Evolutionary conservation across 345 rosid genomes (phyloP).

Genomic region (Boechera retrofracta): DNA sequence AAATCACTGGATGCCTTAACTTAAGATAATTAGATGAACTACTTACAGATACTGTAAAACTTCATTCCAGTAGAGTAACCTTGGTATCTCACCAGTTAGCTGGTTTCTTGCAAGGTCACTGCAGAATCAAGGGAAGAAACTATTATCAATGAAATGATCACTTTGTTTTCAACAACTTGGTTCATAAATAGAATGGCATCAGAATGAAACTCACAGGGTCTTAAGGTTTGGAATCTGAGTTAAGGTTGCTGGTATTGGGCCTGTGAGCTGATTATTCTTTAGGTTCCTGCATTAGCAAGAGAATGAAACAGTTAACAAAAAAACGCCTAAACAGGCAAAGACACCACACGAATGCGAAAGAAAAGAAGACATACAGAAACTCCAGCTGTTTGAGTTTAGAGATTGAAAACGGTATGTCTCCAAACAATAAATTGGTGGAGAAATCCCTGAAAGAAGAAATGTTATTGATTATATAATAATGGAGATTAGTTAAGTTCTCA

Average conservation of each 20-base stretch:
- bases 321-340: background rate
- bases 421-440: conserved; percentile 67
- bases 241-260: conserved; percentile 91
- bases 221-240: conserved; percentile 90
- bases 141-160: background rate
- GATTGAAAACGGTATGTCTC: conserved; percentile 89
- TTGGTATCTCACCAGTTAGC: conserved; percentile 85
- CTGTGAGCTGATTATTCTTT: conserved; percentile 80
- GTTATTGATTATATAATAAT: background rate
- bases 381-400: conserved; percentile 86
- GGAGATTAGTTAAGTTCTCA: background rate
- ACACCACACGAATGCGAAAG: background rate
- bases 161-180: background rate
- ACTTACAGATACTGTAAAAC: conserved; percentile 95
- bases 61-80: conserved; percentile 95
- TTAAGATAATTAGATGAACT: conserved; percentile 35
- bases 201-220: conserved; percentile 62
- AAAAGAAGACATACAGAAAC: conserved; percentile 51
- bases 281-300: conserved; percentile 54
- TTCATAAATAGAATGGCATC: background rate
- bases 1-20: background rate
- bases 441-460: conserved; percentile 61
- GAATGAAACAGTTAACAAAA: background rate
- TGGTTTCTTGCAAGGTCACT: conserved; percentile 92
- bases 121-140: conserved; percentile 4